Percentiles rank a stretch among this genome's conserved stretches.
These are phyloP conservation scores for Suillus subluteus DNA, from an alignment of 768 basidiomycete species.

Conservation along the genomic window DNA sequence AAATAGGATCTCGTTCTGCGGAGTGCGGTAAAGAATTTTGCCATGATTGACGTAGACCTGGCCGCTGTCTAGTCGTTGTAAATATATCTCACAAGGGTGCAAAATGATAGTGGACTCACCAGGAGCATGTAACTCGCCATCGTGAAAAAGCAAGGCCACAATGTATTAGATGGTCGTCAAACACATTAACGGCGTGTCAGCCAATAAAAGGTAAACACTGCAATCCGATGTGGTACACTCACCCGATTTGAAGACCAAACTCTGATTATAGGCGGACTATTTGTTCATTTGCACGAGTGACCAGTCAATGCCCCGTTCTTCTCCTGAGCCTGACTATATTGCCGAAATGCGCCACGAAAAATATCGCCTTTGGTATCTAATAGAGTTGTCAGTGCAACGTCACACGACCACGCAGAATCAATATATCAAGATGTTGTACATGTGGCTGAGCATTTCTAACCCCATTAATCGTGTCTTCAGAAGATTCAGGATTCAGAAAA, in stretches of 20 bases:
- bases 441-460: neutral
- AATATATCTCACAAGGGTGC: conserved; percentile 55
- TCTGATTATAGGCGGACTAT: neutral
- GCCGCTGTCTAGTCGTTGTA: conserved; percentile 78
- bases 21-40: conserved; percentile 30
- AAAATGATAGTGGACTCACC: conserved; percentile 62
- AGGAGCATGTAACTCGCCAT: conserved; percentile 41
- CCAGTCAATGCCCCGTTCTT: neutral
- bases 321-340: neutral
- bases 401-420: neutral
- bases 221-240: neutral
- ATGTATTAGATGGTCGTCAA: neutral
- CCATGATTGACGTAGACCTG: conserved; percentile 71
- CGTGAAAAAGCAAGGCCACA: neutral
- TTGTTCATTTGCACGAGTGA: neutral
- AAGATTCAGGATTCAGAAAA: neutral
- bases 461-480: neutral
- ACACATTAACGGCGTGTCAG: too few species aligned
- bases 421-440: neutral
- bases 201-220: neutral
- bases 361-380: neutral
- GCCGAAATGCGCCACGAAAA: neutral
- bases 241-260: neutral
- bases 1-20: conserved; percentile 6
- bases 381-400: neutral